Percentiles rank a stretch among this genome's conserved stretches.
Evolutionary conservation across 306 rosid species (phyloP).

Genomic region (Acacia confusa): DNA sequence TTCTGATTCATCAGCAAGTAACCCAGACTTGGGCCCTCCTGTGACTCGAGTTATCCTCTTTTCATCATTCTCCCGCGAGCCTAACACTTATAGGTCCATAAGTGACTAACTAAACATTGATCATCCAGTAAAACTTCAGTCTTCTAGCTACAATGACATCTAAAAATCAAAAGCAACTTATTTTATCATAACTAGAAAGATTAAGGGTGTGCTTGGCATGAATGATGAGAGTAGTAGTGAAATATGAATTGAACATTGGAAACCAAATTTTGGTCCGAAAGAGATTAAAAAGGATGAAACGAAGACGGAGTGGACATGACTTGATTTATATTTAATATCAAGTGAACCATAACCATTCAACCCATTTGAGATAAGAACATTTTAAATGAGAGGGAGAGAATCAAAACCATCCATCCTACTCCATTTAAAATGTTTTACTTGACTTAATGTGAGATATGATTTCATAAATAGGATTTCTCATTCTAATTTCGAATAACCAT

Average conservation of each 20-base stretch:
- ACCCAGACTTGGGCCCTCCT: background rate
- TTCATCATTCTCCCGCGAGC: background rate
- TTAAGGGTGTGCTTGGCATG: background rate
- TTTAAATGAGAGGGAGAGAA: background rate
- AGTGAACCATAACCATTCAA: background rate
- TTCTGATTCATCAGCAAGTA: background rate
- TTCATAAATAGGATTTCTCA: background rate
- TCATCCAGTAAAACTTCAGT: background rate
- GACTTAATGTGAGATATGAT: background rate
- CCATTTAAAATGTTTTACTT: background rate
- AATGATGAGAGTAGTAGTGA: background rate
- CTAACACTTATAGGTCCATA: background rate
- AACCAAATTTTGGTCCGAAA: background rate
- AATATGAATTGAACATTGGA: background rate
- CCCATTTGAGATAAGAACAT: conserved; percentile 12
- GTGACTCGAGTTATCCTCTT: background rate
- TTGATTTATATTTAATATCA: background rate
- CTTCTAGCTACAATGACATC: conserved; percentile 11
- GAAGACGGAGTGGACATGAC: background rate
- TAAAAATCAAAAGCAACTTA: background rate
- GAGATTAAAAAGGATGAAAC: background rate
- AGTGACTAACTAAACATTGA: background rate
- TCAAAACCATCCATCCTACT: conserved; percentile 12
- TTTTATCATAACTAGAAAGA: background rate
- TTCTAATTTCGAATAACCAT: background rate